Percentiles rank a stretch among this genome's conserved stretches.
Evolutionary conservation across 1,139 yeast species (phyloP).

Genomic region (Suhomyces coccinellae): DNA sequence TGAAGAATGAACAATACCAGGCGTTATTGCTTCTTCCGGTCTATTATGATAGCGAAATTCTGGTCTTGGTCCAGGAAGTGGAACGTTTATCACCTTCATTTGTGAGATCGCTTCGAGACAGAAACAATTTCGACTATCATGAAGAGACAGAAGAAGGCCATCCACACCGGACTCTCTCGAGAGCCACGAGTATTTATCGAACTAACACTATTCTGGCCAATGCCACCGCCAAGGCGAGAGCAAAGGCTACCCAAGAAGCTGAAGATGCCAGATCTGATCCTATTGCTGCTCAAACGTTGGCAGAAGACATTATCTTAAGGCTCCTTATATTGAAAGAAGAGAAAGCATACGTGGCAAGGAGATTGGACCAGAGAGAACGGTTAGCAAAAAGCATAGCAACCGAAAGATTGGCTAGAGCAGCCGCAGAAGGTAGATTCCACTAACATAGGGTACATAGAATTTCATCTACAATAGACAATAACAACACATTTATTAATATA

Average conservation of each 20-base stretch:
- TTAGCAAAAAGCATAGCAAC: constrained; percentile 65
- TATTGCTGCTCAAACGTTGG: constrained; percentile 53
- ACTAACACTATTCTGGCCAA: constrained; percentile 71
- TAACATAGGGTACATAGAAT: neutral
- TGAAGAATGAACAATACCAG: constrained; percentile 67
- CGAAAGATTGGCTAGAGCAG: constrained; percentile 52
- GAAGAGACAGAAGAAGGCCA: constrained; percentile 4
- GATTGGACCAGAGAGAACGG: constrained; percentile 62
- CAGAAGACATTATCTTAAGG: constrained; percentile 69
- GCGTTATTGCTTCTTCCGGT: constrained; percentile 64
- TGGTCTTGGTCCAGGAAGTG: constrained; percentile 56
- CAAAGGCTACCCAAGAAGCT: constrained; percentile 51
- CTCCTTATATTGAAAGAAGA: constrained; percentile 50
- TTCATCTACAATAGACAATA: neutral
- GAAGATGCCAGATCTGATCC: constrained; percentile 56
- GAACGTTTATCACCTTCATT: constrained; percentile 58
- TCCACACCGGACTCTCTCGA: constrained; percentile 26
- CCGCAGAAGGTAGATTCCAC: constrained; percentile 41
- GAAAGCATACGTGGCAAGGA: constrained; percentile 48
- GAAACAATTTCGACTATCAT: constrained; percentile 34
- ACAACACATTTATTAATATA: constrained; percentile 10
- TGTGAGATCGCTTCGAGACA: constrained; percentile 47
- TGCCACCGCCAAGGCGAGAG: constrained; percentile 64
- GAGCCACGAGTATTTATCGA: constrained; percentile 61
- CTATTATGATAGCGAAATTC: constrained; percentile 59